Evolutionary conservation across 805 yeast species (phyloP).

Genomic region (Candida coquimbonensis): DNA sequence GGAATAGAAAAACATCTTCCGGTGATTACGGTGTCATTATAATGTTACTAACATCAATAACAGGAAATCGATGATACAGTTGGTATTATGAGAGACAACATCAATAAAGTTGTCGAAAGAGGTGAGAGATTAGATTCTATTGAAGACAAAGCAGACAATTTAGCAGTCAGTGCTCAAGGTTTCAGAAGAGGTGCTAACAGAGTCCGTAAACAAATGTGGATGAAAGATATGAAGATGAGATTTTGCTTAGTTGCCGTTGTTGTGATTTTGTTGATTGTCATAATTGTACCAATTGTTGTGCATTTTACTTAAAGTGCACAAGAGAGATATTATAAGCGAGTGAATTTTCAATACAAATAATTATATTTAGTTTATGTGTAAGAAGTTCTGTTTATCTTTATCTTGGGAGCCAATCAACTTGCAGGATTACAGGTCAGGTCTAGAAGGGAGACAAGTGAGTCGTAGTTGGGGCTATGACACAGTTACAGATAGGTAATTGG

Average conservation of each 20-base stretch:
- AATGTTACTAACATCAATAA: conserved; percentile 23
- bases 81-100: conserved; percentile 95
- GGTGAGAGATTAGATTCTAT: conserved; percentile 91
- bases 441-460: no score
- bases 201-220: conserved; percentile 98
- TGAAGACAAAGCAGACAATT: conserved; percentile 87
- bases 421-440: no score
- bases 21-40: conserved; percentile 23
- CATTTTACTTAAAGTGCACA: conserved; percentile 46
- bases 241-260: conserved; percentile 79
- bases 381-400: no score
- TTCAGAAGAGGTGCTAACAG: conserved; percentile 96
- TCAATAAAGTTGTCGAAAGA: conserved; percentile 87
- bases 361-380: not conserved
- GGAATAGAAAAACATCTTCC: not conserved
- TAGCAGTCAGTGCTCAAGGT: conserved; percentile 88
- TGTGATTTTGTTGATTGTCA: conserved; percentile 74
- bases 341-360: not conserved
- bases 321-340: not conserved
- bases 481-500: no score
- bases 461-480: no score
- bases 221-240: conserved; percentile 96
- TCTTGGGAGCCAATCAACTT: no score
- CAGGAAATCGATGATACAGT: conserved; percentile 92
- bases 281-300: conserved; percentile 88